Evolutionary conservation across 2,329 filamentous ascomycete species (phyloP).

Genomic region (Aspergillus pseudonomiae): DNA sequence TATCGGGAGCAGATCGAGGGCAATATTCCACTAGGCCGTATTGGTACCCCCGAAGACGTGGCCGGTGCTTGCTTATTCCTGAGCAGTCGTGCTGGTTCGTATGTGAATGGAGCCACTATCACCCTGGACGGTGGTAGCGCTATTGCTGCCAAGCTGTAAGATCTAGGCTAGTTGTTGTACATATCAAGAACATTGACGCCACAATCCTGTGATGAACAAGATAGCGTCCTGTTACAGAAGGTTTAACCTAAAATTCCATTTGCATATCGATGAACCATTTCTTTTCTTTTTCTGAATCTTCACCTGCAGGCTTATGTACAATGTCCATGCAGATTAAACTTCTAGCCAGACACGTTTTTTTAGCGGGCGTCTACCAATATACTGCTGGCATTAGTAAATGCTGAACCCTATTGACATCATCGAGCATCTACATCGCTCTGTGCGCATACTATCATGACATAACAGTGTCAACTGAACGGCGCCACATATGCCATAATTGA

Average conservation of each 20-base stretch:
- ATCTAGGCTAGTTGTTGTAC: neutral
- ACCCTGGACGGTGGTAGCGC: conserved; percentile 62
- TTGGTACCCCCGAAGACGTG: conserved; percentile 69
- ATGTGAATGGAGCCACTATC: conserved; percentile 67
- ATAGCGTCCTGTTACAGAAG: neutral
- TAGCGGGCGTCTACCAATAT: neutral
- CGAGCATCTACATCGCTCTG: neutral
- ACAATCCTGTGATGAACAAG: neutral
- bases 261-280: neutral
- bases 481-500: neutral
- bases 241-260: neutral
- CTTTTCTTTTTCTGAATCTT: neutral
- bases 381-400: neutral
- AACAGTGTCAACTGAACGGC: neutral
- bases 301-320: neutral
- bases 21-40: conserved; percentile 67
- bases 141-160: conserved; percentile 45
- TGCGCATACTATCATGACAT: neutral
- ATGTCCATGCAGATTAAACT: neutral
- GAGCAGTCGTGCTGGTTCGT: conserved; percentile 67
- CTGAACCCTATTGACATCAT: neutral
- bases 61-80: conserved; percentile 73
- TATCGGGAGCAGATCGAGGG: conserved; percentile 53
- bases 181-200: neutral
- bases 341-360: neutral